phyloP scores from a whole-genome alignment of 2,329 filamentous ascomycete genomes.

The Alternaria sp. region DNA sequence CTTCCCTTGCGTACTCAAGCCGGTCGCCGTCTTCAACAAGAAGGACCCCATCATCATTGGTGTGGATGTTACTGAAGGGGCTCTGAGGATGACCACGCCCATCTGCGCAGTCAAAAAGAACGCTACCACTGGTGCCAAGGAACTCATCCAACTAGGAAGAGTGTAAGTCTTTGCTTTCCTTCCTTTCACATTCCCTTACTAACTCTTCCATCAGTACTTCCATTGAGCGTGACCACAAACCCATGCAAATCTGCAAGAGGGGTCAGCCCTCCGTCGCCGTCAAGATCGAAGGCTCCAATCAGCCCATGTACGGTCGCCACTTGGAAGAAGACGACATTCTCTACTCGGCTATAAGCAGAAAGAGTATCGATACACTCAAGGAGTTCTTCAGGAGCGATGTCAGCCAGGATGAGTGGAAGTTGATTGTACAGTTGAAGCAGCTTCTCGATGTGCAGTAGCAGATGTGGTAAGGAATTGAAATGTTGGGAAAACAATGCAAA shows the following conservation, averaged over 20 bases:
- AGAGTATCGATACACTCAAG: conserved; percentile 93
- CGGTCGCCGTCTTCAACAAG: conserved; percentile 98
- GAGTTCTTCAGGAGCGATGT: conserved; percentile 92
- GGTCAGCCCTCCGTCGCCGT: conserved; percentile 96
- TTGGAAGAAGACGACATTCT: conserved; percentile 89
- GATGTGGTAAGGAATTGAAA: background rate
- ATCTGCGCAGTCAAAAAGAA: conserved; percentile 88
- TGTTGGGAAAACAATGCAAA: background rate
- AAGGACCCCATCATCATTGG: conserved; percentile 93
- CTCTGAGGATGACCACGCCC: conserved; percentile 84
- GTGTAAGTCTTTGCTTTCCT: conserved; percentile 71
- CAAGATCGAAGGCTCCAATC: conserved; percentile 94
- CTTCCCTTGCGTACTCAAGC: conserved; percentile 90
- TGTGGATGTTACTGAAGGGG: conserved; percentile 93
- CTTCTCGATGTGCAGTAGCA: conserved; percentile 77
- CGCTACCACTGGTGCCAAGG: conserved; percentile 78
- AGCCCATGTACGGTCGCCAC: conserved; percentile 93
- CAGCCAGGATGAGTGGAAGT: conserved; percentile 88
- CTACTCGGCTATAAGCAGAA: conserved; percentile 86
- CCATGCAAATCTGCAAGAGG: conserved; percentile 89
- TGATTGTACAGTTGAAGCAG: conserved; percentile 95
- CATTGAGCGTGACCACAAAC: conserved; percentile 98
- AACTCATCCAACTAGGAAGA: conserved; percentile 85
- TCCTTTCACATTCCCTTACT: conserved; percentile 12
- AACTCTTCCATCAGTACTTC: conserved; percentile 69